Evolutionary conservation across 257 asterid genomes (phyloP), one percentile per base, ranked within the genome.

Genomic region (Solanum chiquidenum): DNA sequence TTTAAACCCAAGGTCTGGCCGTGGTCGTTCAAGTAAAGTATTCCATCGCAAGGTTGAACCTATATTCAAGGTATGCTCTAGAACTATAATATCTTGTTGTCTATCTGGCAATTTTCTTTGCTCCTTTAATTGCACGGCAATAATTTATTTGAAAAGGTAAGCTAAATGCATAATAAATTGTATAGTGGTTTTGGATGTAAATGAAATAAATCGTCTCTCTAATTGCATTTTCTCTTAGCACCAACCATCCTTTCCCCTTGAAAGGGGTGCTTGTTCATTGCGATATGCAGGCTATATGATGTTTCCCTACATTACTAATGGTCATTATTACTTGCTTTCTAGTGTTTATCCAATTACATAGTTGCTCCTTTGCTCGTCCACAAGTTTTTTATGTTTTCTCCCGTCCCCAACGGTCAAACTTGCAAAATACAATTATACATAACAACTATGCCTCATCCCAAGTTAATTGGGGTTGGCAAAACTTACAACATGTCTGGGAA

Each of bases 21-120:
- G 95, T 74, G 99, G 99, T 83, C 98, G 99, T 77, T 97, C 99
- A 62, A 94, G 95, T 94, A 97, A 97, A 93, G 98, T 97, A 85
- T 97, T 95, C 83, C 94, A 95, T 90, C 95, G 93, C 88, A 86
- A 87, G 92, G 99, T 95, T 40, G 99, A 97, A 90, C 99, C 99
- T 72, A 92, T 97, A 91, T 93, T 97, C 88, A 94, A 95, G 93
- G 99, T 97, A 92, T 90, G 95, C 87, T 71, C 37, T 25, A 71
- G 87, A 82, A 31, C 31, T 49, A 71, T 82, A 82, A 82, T 82
- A 25, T 31, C 21, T 49, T 82, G 27, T 49, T 82, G 3, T 49
- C 86, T 46, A 82, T 31, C 69, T 9, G 66, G 5, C 69, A 52
- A 29, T 18, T 49, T 49, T 82, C 9, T 82, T 82, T 31, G 44